phyloP scores from a whole-genome alignment of 2,329 filamentous ascomycete genomes.

The Chrysosporium queenslandicum region DNA sequence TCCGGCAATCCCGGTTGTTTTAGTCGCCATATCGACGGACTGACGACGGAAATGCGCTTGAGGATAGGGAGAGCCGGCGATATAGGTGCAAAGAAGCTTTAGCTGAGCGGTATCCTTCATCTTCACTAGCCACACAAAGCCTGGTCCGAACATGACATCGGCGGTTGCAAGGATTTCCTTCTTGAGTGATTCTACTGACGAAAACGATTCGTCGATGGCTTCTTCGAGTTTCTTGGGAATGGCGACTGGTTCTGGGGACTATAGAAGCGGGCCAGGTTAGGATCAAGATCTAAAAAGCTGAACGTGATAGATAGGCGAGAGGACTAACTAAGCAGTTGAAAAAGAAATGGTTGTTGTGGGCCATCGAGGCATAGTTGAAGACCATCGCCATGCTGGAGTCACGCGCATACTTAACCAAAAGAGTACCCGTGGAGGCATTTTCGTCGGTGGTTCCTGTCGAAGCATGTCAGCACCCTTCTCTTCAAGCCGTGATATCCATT shows the following conservation, averaged over 20 bases:
- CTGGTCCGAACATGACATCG: constrained; percentile 86
- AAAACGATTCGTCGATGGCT: constrained; percentile 62
- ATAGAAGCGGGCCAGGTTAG: constrained; percentile 24
- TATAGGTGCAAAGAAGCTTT: constrained; percentile 76
- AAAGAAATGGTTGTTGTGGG: constrained; percentile 68
- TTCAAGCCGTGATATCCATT: neutral
- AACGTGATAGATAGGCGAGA: constrained; percentile 3
- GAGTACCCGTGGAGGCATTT: constrained; percentile 51
- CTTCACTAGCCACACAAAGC: constrained; percentile 91
- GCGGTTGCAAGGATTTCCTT: constrained; percentile 72
- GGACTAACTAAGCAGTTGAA: constrained; percentile 39
- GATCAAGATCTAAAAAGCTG: constrained; percentile 61
- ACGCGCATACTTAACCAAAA: constrained; percentile 67
- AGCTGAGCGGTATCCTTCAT: constrained; percentile 39
- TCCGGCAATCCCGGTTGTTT: constrained; percentile 23
- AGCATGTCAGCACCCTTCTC: constrained; percentile 14
- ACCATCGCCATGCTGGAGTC: constrained; percentile 64
- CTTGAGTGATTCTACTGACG: constrained; percentile 70
- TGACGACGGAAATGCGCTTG: constrained; percentile 71
- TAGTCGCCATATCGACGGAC: constrained; percentile 40
- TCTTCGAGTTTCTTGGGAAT: constrained; percentile 49
- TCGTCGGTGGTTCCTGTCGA: constrained; percentile 54
- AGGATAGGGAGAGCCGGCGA: constrained; percentile 79
- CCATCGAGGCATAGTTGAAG: constrained; percentile 97
- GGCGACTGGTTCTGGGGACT: constrained; percentile 36